Percentiles rank a stretch among this genome's conserved stretches.
These are phyloP conservation scores for Rhizopogon vulgaris DNA, from an alignment of 768 basidiomycete species.

Conservation along the genomic window DNA sequence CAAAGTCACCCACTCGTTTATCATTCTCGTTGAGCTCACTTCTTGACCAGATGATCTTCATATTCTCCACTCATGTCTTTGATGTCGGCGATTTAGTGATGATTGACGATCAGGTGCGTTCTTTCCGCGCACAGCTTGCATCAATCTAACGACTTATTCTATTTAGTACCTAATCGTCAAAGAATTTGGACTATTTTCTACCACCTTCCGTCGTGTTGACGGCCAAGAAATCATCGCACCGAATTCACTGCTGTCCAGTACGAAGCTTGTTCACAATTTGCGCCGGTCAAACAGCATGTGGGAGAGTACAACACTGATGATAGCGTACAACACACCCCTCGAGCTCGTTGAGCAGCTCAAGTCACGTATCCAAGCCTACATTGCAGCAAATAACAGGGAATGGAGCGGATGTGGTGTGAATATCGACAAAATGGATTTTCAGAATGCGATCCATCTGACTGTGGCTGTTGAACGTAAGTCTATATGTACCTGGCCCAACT, in stretches of 20 bases:
- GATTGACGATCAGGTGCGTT: constrained; percentile 62
- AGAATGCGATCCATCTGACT: constrained; percentile 62
- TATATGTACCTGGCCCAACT: neutral
- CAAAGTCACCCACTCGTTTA: neutral
- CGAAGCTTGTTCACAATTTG: constrained; percentile 75
- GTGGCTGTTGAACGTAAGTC: constrained; percentile 68
- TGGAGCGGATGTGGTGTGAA: constrained; percentile 62
- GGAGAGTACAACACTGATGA: constrained; percentile 63
- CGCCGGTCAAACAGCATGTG: constrained; percentile 73
- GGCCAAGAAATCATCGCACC: constrained; percentile 78
- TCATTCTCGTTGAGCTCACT: neutral
- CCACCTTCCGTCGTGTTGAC: constrained; percentile 73
- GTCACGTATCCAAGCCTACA: constrained; percentile 51
- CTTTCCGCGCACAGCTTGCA: neutral
- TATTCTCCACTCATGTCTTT: constrained; percentile 82
- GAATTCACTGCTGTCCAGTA: constrained; percentile 61
- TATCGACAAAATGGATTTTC: constrained; percentile 77
- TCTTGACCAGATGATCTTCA: constrained; percentile 61
- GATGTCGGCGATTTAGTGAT: constrained; percentile 79
- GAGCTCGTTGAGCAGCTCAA: constrained; percentile 65
- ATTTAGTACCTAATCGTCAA: constrained; percentile 38
- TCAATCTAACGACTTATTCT: neutral
- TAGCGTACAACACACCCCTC: constrained; percentile 67
- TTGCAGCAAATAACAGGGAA: constrained; percentile 60
- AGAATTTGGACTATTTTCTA: constrained; percentile 78